Base-by-base conservation (phyloP, 2,329 filamentous ascomycete species). In the Phyllachora maydis region DNA sequence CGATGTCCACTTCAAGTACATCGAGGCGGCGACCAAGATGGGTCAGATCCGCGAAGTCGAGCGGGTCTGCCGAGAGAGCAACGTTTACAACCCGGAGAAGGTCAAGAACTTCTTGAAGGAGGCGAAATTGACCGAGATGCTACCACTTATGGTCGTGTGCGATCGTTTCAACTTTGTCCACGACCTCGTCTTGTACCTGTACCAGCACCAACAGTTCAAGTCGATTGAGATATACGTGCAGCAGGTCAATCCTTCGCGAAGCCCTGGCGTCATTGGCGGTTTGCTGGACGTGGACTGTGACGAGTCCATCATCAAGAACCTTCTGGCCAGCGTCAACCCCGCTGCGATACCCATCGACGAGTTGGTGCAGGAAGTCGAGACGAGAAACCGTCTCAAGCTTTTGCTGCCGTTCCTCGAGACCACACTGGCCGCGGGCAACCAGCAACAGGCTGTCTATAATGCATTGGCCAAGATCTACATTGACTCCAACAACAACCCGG, bases 71-170 rank as follows among this genome's bases (percentile, higher is more conserved):
- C 72, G 90, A 30, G 88, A 98, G 47, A 90, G 75, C 60, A 82
- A 76, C 46, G 63, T 65, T 41, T 85, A 82, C 52, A 85, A 93
- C 46, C 65, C 82, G 0, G 82, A 93, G 50, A 91, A 92, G 59
- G 81, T 93, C 28, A 93, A 93, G 63, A 98, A 98, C 57, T 98
- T 95, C 66, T 58, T 98, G 31, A 98, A 98, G 56, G 90, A 98
- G 47, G 85, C 88, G 26, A 76, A 73, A 35, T 59, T 98, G 21
- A 71, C 74, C 2, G 88, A 98, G 49, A 85, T 93, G 53, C 63
- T 98, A 20, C 88, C 88, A 20, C 59, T 98, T 26, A 98, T 98
- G 52, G 93, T 95, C 37, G 82, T 98, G 28, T 98, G 90, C 52
- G 88, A 98, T 45, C 79, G 85, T n/a, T 93, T 90, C 65, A 91